phyloP scores from a whole-genome alignment of 2,329 filamentous ascomycete species.

The Lecanoromycetidae sp. region DNA sequence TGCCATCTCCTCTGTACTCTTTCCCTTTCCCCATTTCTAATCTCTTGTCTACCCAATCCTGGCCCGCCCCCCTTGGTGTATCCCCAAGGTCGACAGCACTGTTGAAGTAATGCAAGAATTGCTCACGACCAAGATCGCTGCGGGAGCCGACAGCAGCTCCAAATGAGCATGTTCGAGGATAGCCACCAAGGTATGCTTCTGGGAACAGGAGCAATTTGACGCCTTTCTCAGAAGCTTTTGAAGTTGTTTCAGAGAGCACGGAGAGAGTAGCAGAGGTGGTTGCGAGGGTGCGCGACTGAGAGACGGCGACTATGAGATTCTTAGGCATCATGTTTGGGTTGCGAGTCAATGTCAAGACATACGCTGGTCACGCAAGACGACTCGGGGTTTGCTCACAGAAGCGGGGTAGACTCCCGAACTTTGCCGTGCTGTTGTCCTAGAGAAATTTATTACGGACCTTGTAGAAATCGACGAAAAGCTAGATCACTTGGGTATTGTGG shows the following conservation, averaged over 20 bases:
- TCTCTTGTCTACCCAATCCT: slow-evolving; percentile 56
- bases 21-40: slow-evolving; percentile 42
- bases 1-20: slow-evolving; percentile 56
- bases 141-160: slow-evolving; percentile 63
- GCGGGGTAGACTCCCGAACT: no score
- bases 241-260: slow-evolving; percentile 52
- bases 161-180: slow-evolving; percentile 70
- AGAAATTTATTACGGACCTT: no score
- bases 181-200: slow-evolving; percentile 84
- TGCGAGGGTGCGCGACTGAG: slow-evolving; percentile 34
- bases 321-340: slow-evolving; percentile 26
- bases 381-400: no score
- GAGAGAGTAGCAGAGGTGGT: slow-evolving; percentile 46
- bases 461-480: no score
- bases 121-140: slow-evolving; percentile 58
- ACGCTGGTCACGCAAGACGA: no score
- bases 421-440: no score
- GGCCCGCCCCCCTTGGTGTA: slow-evolving; percentile 55
- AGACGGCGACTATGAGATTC: slow-evolving; percentile 33
- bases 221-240: slow-evolving; percentile 46
- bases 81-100: slow-evolving; percentile 74
- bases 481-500: no score
- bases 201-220: slow-evolving; percentile 72
- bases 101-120: slow-evolving; percentile 71
- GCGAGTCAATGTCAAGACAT: no score